Base-by-base conservation (phyloP, 768 basidiomycete genomes). In the Boletus tomentosulus region DNA sequence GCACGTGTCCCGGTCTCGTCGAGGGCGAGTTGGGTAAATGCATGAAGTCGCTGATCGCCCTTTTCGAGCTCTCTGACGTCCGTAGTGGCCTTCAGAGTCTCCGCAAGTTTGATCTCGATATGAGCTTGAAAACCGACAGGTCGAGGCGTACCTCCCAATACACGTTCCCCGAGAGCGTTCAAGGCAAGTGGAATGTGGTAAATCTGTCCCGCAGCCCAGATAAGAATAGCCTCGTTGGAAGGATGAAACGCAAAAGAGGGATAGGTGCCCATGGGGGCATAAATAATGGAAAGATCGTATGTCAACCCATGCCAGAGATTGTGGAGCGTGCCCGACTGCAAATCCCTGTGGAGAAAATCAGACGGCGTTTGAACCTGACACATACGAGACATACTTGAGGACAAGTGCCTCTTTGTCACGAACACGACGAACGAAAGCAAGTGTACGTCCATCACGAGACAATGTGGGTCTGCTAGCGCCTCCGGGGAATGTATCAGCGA, bases 181-280 rank as follows among this genome's bases (percentile, higher is more conserved):
- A 44, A 24, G 37, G 51, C 12, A 16, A 88, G 69, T 15, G 87
- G 86, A 11, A 89, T 75, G 13, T 72, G 74, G 64, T 82, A 80
- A 25, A 89, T 86, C 53, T 86, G 79, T 3, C 87, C 87, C 2
- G 84, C 79, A 4, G 87, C 84, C 87, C 87, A 89, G 53, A 89
- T 83, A 57, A 89, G 75, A 49, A 89, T 70, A 24, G 63, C 65
- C 22, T 60, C 57, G 24, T 66, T 61, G 28, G 56, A 61, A 7
- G 65, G 54, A 54, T 56, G 52, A 62, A 89, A 89, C 9, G 86
- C 76, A 62, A 86, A 89, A 1, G 85, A 83, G 0, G 87, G 87
- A 59, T 89, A 89, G 38, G 87, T 89, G 11, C 86, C 85, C 85
- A 88, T 88, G 0, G 87, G 87, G 13, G 86, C 84, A 9, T 82